phyloP scores from a whole-genome alignment of 768 basidiomycete species.

The Podaxis sp. region DNA sequence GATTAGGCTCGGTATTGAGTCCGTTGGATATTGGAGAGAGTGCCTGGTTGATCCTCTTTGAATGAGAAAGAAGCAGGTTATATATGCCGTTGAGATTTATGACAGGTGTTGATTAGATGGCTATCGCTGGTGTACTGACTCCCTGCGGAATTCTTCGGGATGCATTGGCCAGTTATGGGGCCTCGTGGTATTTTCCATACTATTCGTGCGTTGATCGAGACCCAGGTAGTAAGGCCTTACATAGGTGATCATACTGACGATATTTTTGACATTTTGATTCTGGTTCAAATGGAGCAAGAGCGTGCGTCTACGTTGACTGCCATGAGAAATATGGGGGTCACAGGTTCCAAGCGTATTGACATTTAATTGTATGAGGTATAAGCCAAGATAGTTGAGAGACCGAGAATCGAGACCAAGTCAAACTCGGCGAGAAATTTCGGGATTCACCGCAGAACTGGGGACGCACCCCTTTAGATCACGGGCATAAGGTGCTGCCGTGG shows the following conservation, averaged over 20 bases:
- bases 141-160: not conserved
- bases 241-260: not conserved
- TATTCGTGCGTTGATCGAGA: not conserved
- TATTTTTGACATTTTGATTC: not conserved
- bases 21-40: not conserved
- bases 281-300: not conserved
- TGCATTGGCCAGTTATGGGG: too few species aligned
- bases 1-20: not conserved
- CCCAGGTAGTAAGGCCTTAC: not conserved
- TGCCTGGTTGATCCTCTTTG: not conserved
- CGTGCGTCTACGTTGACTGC: too few species aligned
- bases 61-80: not conserved
- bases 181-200: not conserved
- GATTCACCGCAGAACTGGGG: too few species aligned
- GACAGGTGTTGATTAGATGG: not conserved
- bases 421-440: too few species aligned
- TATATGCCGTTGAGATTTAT: not conserved
- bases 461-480: too few species aligned
- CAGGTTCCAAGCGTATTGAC: too few species aligned
- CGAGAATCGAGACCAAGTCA: too few species aligned
- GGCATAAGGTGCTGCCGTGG: too few species aligned
- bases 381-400: too few species aligned
- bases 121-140: not conserved
- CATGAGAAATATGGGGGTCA: too few species aligned
- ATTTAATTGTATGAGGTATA: too few species aligned